A percentile compares a stretch with the other conserved stretches of the same genome.
phyloP scores from a whole-genome alignment of 2,329 filamentous ascomycete genomes.

The Fusarium keratoplasticum region DNA sequence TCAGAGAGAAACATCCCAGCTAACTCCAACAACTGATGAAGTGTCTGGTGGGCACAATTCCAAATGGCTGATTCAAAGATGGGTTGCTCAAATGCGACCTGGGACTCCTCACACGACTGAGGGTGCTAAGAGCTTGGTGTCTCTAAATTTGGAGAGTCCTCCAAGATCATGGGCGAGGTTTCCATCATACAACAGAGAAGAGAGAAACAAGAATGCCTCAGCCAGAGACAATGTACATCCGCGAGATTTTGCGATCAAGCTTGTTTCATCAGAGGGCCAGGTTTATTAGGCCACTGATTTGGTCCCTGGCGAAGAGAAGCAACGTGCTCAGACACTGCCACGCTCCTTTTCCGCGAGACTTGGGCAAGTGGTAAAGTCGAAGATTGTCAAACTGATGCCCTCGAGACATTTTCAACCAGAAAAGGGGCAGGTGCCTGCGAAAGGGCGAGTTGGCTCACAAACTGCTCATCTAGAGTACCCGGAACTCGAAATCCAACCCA shows the following conservation, averaged over 20 bases:
- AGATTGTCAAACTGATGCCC: constrained; percentile 19
- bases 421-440: not conserved
- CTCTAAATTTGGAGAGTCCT: constrained; percentile 24
- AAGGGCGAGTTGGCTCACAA: not conserved
- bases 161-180: constrained; percentile 51
- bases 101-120: not conserved
- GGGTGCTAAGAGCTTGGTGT: not conserved
- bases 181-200: constrained; percentile 46
- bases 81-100: constrained; percentile 33
- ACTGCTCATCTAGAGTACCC: constrained; percentile 35
- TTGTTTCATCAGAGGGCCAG: constrained; percentile 31
- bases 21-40: constrained; percentile 29
- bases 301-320: not conserved
- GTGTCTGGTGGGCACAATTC: constrained; percentile 11
- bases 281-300: constrained; percentile 45
- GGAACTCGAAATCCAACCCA: constrained; percentile 40
- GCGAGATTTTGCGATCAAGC: constrained; percentile 46
- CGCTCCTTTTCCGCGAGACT: constrained; percentile 47
- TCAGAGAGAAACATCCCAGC: constrained; percentile 14
- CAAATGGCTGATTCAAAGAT: constrained; percentile 36
- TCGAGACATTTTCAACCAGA: constrained; percentile 4
- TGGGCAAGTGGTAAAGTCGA: constrained; percentile 43
- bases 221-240: constrained; percentile 41
- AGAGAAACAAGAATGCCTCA: constrained; percentile 42
- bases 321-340: constrained; percentile 11